Base-by-base conservation (phyloP, 768 basidiomycete genomes). In the Pholiota microspora region DNA sequence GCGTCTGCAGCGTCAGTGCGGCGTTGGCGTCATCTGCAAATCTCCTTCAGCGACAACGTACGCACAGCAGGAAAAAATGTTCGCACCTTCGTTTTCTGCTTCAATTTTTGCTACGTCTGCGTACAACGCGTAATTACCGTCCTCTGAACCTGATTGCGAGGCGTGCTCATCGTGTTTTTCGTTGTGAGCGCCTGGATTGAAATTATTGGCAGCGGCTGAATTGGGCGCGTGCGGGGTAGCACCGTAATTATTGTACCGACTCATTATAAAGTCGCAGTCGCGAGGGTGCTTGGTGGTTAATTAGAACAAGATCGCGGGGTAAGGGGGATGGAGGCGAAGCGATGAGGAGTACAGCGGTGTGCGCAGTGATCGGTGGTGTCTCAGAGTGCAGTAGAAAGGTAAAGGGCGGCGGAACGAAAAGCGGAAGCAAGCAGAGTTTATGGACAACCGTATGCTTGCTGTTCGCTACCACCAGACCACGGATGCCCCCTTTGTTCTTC, bases 1-100 rank as follows among this genome's bases (percentile, higher is more conserved):
- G 79, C 12, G 88, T 85, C 69, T 93, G 91, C 3, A 82, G 82
- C 16, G 85, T 92, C 66, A 92, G 70, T 2, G 85, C 72, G 32
- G 64, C 54, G 51, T 71, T 70, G 52, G 72, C 64, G 52, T 74
- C 73, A 28, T 68, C 70, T 69, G 59, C 34, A 55, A 25, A 21
- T 5, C 45, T 57, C 52, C 56, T 48, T 50, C 25, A 31, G 24
- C 21, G 45, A 31, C n/a, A 34, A 8, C 13, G 36, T 23, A 45
- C 23, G 15, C 12, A 29, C 18, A 46, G 21, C 16, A 50, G 25
- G 21, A 21, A 51, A 27, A 49, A 57, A 40, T 25, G 21, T 42
- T 32, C 58, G 51, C 51, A 80, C 83, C 82, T 59, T 84, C 83
- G 18, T 64, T 47, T 4, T 79, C 77, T 23, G 58, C 54, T 9